Percentiles rank a stretch among this genome's conserved stretches.
These are phyloP conservation scores for Hericium alpestre DNA, from an alignment of 768 basidiomycete genomes.

Conservation along the genomic window DNA sequence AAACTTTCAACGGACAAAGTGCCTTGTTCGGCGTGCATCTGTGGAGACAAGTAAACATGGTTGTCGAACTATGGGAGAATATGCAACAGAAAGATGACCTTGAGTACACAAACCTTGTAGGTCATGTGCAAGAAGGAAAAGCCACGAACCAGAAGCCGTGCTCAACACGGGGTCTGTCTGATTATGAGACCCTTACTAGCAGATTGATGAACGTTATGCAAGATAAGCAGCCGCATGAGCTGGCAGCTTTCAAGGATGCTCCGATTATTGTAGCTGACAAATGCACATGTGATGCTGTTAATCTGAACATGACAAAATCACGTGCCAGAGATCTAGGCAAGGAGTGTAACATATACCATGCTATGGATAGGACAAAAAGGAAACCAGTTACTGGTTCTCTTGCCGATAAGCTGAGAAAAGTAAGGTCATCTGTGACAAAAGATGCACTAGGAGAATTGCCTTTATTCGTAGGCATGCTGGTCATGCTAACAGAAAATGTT, in stretches of 20 bases:
- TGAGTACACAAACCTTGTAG: too few species aligned
- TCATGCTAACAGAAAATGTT: background rate
- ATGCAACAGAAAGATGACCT: background rate
- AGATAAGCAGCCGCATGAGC: too few species aligned
- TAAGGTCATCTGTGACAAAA: background rate
- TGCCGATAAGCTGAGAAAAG: background rate
- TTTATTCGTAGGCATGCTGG: background rate
- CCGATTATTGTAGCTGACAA: background rate
- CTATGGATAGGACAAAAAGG: background rate
- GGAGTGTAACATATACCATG: background rate
- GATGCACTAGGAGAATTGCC: background rate
- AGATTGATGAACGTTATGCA: background rate
- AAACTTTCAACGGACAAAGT: background rate
- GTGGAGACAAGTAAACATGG: background rate
- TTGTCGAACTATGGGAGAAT: background rate
- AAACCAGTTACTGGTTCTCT: background rate
- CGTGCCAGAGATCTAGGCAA: background rate
- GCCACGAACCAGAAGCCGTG: too few species aligned
- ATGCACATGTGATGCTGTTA: background rate
- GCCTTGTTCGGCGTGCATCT: background rate
- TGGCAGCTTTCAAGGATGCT: too few species aligned
- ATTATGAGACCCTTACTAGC: background rate
- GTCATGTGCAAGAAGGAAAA: too few species aligned
- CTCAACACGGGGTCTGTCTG: too few species aligned
- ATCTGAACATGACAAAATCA: background rate